Conservation (phyloP, 108 stramenopile genomes). For the Pseudonitzschia delicatissima region DNA sequence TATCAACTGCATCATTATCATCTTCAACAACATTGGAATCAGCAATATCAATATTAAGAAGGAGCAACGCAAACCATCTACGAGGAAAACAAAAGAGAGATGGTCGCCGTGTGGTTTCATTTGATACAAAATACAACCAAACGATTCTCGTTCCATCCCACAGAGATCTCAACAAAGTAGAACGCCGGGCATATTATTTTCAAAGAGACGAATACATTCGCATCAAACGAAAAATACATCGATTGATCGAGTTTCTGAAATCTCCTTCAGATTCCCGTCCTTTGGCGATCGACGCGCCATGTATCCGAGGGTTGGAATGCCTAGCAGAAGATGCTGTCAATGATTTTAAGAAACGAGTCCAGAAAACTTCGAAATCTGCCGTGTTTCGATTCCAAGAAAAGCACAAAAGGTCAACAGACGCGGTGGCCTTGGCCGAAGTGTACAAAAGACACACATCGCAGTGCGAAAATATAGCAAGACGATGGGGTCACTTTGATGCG, state of each 20-base stretch:
- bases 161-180: not conserved
- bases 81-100: not conserved
- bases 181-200: not conserved
- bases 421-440: not conserved
- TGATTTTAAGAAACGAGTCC: not conserved
- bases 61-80: not conserved
- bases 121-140: not conserved
- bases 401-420: not conserved
- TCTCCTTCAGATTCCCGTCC: too few relatives aligned
- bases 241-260: not conserved
- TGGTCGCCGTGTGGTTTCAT: not conserved
- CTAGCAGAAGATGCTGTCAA: not conserved
- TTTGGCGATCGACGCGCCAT: not conserved
- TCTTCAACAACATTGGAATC: not conserved
- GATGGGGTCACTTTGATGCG: constrained; percentile 16
- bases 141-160: not conserved
- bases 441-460: not conserved
- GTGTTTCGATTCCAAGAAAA: not conserved
- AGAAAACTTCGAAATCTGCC: not conserved
- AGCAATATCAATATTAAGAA: not conserved
- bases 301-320: not conserved
- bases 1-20: not conserved
- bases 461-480: not conserved
- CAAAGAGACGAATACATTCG: not conserved
- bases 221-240: not conserved